Base-by-base conservation (phyloP, 169 alveolate genomes). In the Pseudocohnilembus persalinus region DNA sequence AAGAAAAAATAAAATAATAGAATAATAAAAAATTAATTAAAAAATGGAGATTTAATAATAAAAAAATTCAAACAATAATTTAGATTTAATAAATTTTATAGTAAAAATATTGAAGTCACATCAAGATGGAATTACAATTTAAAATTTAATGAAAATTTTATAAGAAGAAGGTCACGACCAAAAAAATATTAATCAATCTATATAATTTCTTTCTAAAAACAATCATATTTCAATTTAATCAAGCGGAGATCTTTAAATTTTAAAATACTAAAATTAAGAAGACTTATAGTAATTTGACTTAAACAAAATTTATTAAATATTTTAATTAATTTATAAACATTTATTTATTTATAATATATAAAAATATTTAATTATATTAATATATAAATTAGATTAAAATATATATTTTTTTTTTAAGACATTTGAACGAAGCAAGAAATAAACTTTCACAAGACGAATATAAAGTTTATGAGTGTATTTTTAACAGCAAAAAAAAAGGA, bases 401-500 rank as follows among this genome's bases (percentile, higher is more conserved):
- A 49, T 49, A 20, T 49, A 49, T 49, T 11, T 49, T 49, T 11
- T 11, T 49, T 49, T 49, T 49, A 11, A 49, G 68, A 49, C 68
- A 49, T 49, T 20, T 49, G 4, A 49, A 49, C 20, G 68, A 49
- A 49, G 68, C 20, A 49, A 49, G 20, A 20, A 20, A 49, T 49
- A 49, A 20, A 49, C 20, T 49, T 11, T 11, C 68, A 49, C 20
- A 49, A 49, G 68, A 49, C 20, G 68, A 49, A 49, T 49, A 49
- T 49, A 49, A 20, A 49, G 68, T 49, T 11, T 49, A 49, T 49
- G 68, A 49, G 20, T 49, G 68, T 49, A 20, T 49, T 49, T 49
- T 11, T 49, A 49, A 49, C 20, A 49, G 68, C 33, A 77, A 77
- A 33, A 77, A 77, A 27, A 77, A 33, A 20, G 82, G 82, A 33